Percentiles rank a stretch among this genome's conserved stretches.
These are phyloP conservation scores for Urochloa ruziziensis DNA, from an alignment of 176 grass and related monocot genomes.

Conservation along the genomic window DNA sequence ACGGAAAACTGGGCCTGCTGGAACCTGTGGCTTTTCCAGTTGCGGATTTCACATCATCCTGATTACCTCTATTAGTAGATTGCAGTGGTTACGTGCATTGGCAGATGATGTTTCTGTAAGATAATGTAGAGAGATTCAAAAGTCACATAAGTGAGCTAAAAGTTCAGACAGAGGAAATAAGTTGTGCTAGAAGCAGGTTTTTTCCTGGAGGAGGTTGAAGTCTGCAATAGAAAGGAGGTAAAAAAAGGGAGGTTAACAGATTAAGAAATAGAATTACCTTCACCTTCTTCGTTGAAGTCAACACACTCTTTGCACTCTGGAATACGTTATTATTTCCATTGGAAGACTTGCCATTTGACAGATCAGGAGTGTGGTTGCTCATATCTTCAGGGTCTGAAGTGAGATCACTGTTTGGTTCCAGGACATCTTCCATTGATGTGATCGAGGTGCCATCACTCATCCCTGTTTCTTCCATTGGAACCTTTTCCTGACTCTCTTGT, in stretches of 20 bases:
- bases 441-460: slow-evolving; percentile 36
- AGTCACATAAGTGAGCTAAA: no score
- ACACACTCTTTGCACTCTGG: slow-evolving; percentile 17
- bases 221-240: no score
- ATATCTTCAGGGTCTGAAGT: slow-evolving; percentile 30
- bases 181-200: no score
- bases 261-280: slow-evolving; percentile 31
- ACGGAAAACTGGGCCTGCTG: slow-evolving; percentile 69
- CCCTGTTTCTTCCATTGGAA: slow-evolving; percentile 16
- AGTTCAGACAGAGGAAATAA: no score
- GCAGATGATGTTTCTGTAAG: slow-evolving; percentile 39
- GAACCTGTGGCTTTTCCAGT: slow-evolving; percentile 59
- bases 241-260: background rate
- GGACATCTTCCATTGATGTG: slow-evolving; percentile 33
- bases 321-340: slow-evolving; percentile 32
- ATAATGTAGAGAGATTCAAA: background rate
- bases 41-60: slow-evolving; percentile 38
- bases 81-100: slow-evolving; percentile 45
- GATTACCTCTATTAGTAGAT: slow-evolving; percentile 23
- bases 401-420: slow-evolving; percentile 25
- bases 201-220: no score
- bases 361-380: slow-evolving; percentile 18
- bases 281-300: slow-evolving; percentile 34
- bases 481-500: slow-evolving; percentile 29
- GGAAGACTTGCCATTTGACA: slow-evolving; percentile 37